Conservation (phyloP, 768 basidiomycete species). For the Holtermanniella nyarrowii region DNA sequence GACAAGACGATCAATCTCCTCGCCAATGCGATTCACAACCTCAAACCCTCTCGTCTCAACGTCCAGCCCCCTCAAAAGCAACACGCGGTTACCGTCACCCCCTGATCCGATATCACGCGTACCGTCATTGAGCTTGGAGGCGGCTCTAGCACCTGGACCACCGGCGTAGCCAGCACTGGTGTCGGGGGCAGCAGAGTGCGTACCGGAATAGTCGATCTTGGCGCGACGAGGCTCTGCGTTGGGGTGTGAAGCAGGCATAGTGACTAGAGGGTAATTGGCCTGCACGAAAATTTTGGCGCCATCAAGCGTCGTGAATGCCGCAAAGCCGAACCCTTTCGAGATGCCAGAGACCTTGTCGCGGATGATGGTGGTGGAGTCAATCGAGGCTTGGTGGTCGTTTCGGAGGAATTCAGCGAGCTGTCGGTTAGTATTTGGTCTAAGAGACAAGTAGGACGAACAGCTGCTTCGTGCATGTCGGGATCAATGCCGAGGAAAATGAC, state of each 20-base stretch:
- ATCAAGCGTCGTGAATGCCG: slow-evolving; percentile 75
- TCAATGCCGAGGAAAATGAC: slow-evolving; percentile 93
- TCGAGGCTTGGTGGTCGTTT: slow-evolving; percentile 32
- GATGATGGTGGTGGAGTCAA: slow-evolving; percentile 63
- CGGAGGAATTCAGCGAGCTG: slow-evolving; percentile 30
- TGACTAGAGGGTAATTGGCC: slow-evolving; percentile 78
- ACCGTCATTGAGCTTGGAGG: slow-evolving; percentile 67
- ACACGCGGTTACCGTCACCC: slow-evolving; percentile 48
- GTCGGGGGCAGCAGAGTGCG: slow-evolving; percentile 7
- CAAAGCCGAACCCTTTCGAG: slow-evolving; percentile 95
- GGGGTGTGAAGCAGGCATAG: slow-evolving; percentile 81
- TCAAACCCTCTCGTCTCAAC: slow-evolving; percentile 77
- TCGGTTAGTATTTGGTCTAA: slow-evolving; percentile 40
- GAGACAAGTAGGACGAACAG: slow-evolving; percentile 49
- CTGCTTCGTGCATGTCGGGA: slow-evolving; percentile 81
- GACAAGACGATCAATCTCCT: slow-evolving; percentile 54
- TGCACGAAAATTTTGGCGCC: slow-evolving; percentile 86
- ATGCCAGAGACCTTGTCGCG: slow-evolving; percentile 93
- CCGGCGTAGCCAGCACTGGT: slow-evolving; percentile 45
- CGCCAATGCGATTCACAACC: slow-evolving; percentile 70
- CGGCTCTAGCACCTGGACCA: slow-evolving; percentile 50
- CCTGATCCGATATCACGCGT: slow-evolving; percentile 87
- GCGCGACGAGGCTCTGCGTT: slow-evolving; percentile 74
- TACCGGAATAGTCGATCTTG: slow-evolving; percentile 88
- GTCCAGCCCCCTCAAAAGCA: slow-evolving; percentile 85